Evolutionary conservation across 2,329 filamentous ascomycete genomes (phyloP).

Genomic region (Cercospora sp.): DNA sequence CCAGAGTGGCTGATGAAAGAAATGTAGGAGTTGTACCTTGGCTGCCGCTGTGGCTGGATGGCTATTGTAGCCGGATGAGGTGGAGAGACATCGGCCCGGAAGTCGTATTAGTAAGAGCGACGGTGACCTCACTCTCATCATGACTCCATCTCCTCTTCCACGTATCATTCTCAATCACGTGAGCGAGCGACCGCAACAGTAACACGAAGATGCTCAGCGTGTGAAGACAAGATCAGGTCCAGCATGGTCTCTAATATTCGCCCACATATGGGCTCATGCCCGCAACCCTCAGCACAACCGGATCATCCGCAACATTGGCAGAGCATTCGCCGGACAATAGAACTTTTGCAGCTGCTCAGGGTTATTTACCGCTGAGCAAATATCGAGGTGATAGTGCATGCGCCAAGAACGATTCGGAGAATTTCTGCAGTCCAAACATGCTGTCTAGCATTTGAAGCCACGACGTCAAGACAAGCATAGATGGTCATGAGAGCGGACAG

Average conservation of each 20-base stretch:
- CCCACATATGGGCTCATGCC: background rate
- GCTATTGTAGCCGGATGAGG: background rate
- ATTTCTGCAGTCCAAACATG: no score
- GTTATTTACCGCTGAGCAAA: background rate
- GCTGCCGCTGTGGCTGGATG: no score
- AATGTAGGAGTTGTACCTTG: no score
- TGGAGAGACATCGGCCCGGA: background rate
- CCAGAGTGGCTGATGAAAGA: background rate
- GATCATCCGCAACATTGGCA: background rate
- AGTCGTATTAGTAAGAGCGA: background rate
- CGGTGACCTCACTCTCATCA: background rate
- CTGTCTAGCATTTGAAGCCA: background rate
- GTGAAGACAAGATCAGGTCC: background rate
- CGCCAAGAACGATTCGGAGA: no score
- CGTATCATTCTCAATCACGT: background rate
- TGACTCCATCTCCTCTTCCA: background rate
- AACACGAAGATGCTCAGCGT: background rate
- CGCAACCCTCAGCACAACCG: background rate
- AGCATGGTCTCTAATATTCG: background rate
- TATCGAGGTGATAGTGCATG: no score
- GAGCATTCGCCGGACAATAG: background rate
- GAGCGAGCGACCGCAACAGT: background rate
- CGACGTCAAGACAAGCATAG: background rate
- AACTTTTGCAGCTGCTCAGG: background rate
- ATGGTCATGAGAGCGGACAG: no score